These are phyloP conservation scores for Leccinum rimulosum DNA, from an alignment of 768 basidiomycete genomes.

Conservation along the genomic window DNA sequence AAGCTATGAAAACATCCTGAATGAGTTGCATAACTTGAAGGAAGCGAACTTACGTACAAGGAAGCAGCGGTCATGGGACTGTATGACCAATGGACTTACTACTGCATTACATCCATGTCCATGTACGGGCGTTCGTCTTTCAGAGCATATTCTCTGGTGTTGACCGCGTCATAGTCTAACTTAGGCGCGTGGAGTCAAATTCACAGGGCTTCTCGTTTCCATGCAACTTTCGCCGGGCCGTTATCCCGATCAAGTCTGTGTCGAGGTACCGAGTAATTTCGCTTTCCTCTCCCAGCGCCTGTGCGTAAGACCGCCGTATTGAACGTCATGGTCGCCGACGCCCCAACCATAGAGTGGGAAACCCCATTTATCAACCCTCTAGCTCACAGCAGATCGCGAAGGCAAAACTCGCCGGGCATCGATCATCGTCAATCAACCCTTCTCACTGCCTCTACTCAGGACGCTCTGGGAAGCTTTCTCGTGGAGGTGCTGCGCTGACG, in stretches of 20 bases:
- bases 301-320: background rate
- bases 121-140: too few species aligned
- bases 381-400: background rate
- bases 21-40: too few species aligned
- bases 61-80: too few species aligned
- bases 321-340: conserved; percentile 2
- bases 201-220: too few species aligned
- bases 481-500: conserved; percentile 78
- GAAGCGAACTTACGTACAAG: too few species aligned
- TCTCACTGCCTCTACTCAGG: conserved; percentile 58
- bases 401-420: conserved; percentile 44
- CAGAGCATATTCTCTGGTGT: too few species aligned
- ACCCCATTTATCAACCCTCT: conserved; percentile 25
- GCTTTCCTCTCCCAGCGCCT: background rate
- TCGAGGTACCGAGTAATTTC: too few species aligned
- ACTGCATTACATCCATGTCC: too few species aligned
- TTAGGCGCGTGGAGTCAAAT: too few species aligned
- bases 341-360: conserved; percentile 21
- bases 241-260: background rate
- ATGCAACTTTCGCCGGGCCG: background rate
- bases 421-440: conserved; percentile 90
- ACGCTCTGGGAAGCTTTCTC: conserved; percentile 53
- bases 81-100: too few species aligned
- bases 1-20: too few species aligned
- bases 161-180: too few species aligned